Evolutionary conservation across 495 filamentous ascomycete genomes (phyloP).

Genomic region (Aspergillus sclerotioniger): DNA sequence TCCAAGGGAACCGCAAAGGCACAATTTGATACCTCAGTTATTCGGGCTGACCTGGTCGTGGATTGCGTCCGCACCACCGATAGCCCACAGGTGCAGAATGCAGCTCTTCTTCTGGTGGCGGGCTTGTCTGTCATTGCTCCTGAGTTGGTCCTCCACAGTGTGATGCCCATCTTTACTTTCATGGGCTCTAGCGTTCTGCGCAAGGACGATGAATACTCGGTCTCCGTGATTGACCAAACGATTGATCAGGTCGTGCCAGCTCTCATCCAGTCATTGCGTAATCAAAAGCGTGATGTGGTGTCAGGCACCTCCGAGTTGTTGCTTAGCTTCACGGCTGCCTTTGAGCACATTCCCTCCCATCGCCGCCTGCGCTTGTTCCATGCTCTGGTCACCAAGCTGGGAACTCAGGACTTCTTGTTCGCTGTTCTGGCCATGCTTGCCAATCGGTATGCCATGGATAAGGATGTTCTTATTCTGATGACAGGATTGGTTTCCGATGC

Average conservation of each 20-base stretch:
- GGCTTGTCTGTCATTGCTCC: slow-evolving; percentile 79
- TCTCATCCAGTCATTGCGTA: slow-evolving; percentile 79
- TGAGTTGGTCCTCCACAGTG: slow-evolving; percentile 85
- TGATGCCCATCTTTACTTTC: slow-evolving; percentile 99
- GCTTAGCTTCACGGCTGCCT: slow-evolving; percentile 88
- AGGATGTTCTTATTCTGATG: slow-evolving; percentile 45
- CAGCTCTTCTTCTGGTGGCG: slow-evolving; percentile 84
- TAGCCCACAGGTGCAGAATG: slow-evolving; percentile 87
- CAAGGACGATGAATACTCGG: slow-evolving; percentile 93
- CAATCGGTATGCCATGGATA: slow-evolving; percentile 43
- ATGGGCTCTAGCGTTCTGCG: slow-evolving; percentile 86
- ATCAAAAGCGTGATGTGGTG: slow-evolving; percentile 71
- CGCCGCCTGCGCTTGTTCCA: slow-evolving; percentile 77
- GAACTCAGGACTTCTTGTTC: slow-evolving; percentile 69
- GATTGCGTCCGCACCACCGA: slow-evolving; percentile 86
- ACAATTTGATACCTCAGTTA: slow-evolving; percentile 68
- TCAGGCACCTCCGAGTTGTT: slow-evolving; percentile 81
- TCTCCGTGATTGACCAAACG: slow-evolving; percentile 81
- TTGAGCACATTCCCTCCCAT: slow-evolving; percentile 88
- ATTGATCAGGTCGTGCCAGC: slow-evolving; percentile 88
- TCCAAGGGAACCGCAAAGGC: slow-evolving; percentile 59
- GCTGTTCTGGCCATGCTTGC: slow-evolving; percentile 48
- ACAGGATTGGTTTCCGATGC: slow-evolving; percentile 49
- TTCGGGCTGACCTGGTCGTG: slow-evolving; percentile 83
- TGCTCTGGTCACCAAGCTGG: slow-evolving; percentile 74